Conservation (phyloP, 805 yeast species). For the Saturnispora dispora region DNA sequence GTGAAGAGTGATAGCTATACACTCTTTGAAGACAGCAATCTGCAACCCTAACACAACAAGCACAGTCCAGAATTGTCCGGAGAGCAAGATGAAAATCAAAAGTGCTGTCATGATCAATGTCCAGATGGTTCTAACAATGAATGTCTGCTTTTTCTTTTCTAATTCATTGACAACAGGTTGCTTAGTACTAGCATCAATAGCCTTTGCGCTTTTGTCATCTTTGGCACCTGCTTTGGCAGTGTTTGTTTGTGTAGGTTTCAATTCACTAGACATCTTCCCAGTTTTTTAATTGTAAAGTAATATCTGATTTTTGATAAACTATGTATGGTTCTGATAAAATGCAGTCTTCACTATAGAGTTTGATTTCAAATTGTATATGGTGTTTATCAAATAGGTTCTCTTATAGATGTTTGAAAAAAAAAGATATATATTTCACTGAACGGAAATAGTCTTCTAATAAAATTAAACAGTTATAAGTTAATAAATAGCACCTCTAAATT, state of each 20-base stretch:
- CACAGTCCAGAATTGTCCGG: slow-evolving; percentile 82
- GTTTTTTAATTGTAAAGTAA: not conserved
- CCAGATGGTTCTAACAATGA: slow-evolving; percentile 85
- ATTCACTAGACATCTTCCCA: not conserved
- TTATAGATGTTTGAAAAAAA: not conserved
- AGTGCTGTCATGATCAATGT: slow-evolving; percentile 80
- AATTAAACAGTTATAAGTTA: not conserved
- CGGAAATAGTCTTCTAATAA: not conserved
- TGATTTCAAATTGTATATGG: not conserved
- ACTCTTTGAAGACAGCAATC: slow-evolving; percentile 80
- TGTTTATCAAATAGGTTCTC: not conserved
- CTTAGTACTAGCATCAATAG: slow-evolving; percentile 1
- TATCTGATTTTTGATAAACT: not conserved
- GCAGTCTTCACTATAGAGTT: not conserved
- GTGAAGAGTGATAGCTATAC: slow-evolving; percentile 74
- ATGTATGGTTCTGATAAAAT: not conserved
- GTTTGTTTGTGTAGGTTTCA: not conserved
- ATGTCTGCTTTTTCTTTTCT: slow-evolving; percentile 71
- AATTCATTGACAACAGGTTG: slow-evolving; percentile 30
- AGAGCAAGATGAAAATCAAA: slow-evolving; percentile 59
- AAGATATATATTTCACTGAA: not conserved
- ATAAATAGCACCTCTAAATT: not conserved
- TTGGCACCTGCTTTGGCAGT: not conserved
- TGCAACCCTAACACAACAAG: slow-evolving; percentile 64
- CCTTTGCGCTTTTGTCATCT: not conserved